A percentile compares a stretch with the other conserved stretches of the same genome.
Conservation (phyloP, 345 rosid species). For the Hibiscus syriacus region DNA sequence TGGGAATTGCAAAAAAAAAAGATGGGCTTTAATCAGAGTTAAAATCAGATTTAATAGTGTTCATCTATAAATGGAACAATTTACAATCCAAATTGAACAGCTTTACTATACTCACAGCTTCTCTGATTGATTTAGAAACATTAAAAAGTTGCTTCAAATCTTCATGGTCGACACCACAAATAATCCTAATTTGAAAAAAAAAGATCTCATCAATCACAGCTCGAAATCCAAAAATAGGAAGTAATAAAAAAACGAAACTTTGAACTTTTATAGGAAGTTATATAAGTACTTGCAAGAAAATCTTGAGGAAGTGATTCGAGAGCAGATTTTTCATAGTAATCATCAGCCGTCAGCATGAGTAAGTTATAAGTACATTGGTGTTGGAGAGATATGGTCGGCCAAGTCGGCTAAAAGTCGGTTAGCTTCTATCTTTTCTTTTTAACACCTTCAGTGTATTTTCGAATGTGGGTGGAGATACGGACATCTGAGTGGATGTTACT, state of each 20-base stretch:
- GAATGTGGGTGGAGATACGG: too few species aligned
- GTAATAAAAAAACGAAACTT: neutral
- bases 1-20: constrained; percentile 17
- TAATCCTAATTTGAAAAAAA: constrained; percentile 44
- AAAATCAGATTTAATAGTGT: neutral
- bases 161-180: constrained; percentile 62
- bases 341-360: neutral
- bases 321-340: constrained; percentile 23
- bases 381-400: neutral
- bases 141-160: constrained; percentile 56
- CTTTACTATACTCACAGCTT: constrained; percentile 48
- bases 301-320: constrained; percentile 82
- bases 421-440: neutral
- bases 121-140: constrained; percentile 65
- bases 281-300: constrained; percentile 55
- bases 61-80: too few species aligned
- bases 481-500: neutral
- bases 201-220: neutral
- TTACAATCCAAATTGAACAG: neutral
- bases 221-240: neutral
- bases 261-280: too few species aligned
- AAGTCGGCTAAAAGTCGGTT: neutral
- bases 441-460: too few species aligned
- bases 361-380: too few species aligned
- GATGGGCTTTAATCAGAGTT: neutral